Conservation (phyloP, 1,284 basidiomycete genomes). For the Ceratobasidium sp. region DNA sequence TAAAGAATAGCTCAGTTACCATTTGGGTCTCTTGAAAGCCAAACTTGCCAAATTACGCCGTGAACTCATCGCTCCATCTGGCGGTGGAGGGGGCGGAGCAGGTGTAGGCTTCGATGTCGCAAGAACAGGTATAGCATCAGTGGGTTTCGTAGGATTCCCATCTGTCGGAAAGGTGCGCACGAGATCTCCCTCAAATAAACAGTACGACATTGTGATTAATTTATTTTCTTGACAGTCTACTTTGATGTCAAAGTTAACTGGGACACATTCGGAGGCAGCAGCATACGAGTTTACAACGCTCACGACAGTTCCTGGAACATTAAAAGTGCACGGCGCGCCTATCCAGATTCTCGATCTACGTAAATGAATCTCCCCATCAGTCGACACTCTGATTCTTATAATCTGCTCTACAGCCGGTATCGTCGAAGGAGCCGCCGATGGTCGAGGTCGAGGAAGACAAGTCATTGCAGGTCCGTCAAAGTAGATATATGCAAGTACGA, state of each 20-base stretch:
- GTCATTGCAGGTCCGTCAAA: constrained; percentile 60
- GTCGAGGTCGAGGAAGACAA: constrained; percentile 97
- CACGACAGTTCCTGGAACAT: constrained; percentile 93
- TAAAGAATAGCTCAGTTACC: constrained; percentile 63
- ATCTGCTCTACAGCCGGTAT: constrained; percentile 78
- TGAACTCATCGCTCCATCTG: constrained; percentile 87
- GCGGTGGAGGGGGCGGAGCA: constrained; percentile 80
- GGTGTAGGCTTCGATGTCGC: constrained; percentile 97
- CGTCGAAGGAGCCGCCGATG: constrained; percentile 98
- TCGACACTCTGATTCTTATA: constrained; percentile 41
- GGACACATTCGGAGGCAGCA: constrained; percentile 97
- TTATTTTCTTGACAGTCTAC: constrained; percentile 72
- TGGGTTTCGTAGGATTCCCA: constrained; percentile 94
- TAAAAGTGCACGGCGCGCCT: constrained; percentile 94
- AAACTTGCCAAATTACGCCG: constrained; percentile 97
- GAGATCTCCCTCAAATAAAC: constrained; percentile 34
- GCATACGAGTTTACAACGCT: constrained; percentile 98
- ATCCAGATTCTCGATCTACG: constrained; percentile 88
- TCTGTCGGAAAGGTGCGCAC: constrained; percentile 83
- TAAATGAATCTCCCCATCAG: constrained; percentile 57
- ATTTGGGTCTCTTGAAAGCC: constrained; percentile 61
- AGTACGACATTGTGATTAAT: constrained; percentile 48
- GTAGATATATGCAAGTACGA: background rate
- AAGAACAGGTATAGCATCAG: constrained; percentile 93
- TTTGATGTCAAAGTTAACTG: constrained; percentile 97